Evolutionary conservation across 768 basidiomycete species (phyloP), one percentile per base, ranked within the genome.

Genomic region (Obba rivulosa): DNA sequence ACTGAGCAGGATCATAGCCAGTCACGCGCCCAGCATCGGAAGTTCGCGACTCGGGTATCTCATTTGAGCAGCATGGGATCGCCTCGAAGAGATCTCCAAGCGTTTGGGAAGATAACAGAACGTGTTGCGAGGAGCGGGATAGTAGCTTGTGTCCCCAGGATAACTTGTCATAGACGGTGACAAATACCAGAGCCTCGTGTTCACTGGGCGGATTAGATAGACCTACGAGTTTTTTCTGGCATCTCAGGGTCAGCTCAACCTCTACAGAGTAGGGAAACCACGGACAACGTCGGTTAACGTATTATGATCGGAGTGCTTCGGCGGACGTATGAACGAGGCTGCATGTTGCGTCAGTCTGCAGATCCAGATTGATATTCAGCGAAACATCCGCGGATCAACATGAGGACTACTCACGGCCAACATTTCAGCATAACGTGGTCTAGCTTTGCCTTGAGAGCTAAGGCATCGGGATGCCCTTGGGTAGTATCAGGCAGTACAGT

Each of bases 291-390:
- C 35, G 4, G 50, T 31, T n/a, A 55, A 44, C 3, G 51, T 50
- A 57, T 89, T 90, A 43, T 77, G 73, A 58, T 90, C 87, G 0
- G 83, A 72, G 56, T 78, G 78, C 57, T 76, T 83, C 22, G 83
- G 69, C 2, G 79, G 67, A 24, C 86, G 76, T 60, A 84, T 76
- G 58, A 87, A 88, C 17, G 76, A 63, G 0, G 76, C 76, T 10
- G 85, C 69, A 48, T 79, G 77, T 48, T 70, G 57, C 17, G 70
- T 65, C 35, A 83, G 59, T 50, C 84, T 86, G 37, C 20, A 16
- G 24, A 22, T 8, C 16, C 20, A 3, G 20, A 34, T 28, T 34
- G 21, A 16, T 4, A 48, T 22, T 41, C 17, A 20, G 9, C n/a
- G n/a, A 23, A 10, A 8, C 23, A 45, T 22, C 21, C 10, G 13